These are phyloP conservation scores for Kodamaea neixiangensis DNA, from an alignment of 805 yeast species.

Conservation along the genomic window DNA sequence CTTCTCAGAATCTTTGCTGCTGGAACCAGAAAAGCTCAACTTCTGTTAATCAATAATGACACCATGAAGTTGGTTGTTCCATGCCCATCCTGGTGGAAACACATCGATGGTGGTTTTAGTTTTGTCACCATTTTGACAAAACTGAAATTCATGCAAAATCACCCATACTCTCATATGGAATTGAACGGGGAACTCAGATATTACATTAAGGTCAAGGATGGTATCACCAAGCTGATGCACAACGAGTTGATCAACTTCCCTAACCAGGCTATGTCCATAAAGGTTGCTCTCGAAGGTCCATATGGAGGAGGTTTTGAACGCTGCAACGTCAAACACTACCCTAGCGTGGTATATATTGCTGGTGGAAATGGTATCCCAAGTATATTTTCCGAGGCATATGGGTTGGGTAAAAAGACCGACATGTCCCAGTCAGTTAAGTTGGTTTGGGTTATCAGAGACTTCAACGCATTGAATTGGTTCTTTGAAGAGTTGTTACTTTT, in stretches of 20 bases:
- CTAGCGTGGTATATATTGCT: constrained; percentile 32
- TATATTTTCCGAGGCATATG: constrained; percentile 31
- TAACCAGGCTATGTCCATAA: constrained; percentile 25
- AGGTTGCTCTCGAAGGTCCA: constrained; percentile 40
- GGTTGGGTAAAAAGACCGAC: constrained; percentile 17
- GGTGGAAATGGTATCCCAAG: constrained; percentile 46
- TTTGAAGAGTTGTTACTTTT: constrained; percentile 40
- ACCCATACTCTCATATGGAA: constrained; percentile 51
- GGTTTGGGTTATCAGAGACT: constrained; percentile 63
- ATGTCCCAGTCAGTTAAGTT: constrained; percentile 23
- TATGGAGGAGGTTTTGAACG: constrained; percentile 22
- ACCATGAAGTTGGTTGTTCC: constrained; percentile 51
- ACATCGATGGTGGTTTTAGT: constrained; percentile 62
- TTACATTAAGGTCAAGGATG: constrained; percentile 52
- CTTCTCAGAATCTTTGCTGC: constrained; percentile 32
- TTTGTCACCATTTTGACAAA: constrained; percentile 52
- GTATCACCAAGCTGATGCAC: constrained; percentile 43
- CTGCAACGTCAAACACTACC: constrained; percentile 24
- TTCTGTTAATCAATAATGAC: constrained; percentile 41
- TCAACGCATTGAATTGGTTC: constrained; percentile 51
- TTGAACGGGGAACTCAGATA: constrained; percentile 28
- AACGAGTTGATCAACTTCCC: constrained; percentile 28
- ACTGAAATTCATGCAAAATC: constrained; percentile 61
- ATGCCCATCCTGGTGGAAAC: constrained; percentile 55
- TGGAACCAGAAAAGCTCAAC: constrained; percentile 40